Conservation (phyloP, 345 rosid genomes). For the Linum trigynum region DNA sequence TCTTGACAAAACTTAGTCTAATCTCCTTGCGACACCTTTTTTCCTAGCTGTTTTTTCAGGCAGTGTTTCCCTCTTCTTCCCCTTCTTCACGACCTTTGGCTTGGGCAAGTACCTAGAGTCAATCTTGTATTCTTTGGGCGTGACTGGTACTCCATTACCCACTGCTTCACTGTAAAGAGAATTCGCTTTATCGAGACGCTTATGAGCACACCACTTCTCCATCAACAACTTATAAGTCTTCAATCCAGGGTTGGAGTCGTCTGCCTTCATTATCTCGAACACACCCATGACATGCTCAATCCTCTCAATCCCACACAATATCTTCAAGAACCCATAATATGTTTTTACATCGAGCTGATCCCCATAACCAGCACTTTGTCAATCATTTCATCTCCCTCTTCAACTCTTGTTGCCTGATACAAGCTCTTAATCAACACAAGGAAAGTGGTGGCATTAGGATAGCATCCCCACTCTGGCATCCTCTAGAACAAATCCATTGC, state of each 20-base stretch:
- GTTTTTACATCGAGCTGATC: slow-evolving; percentile 48
- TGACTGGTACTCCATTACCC: slow-evolving; percentile 52
- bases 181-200: slow-evolving; percentile 67
- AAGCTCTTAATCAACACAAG: slow-evolving; percentile 65
- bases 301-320: slow-evolving; percentile 93
- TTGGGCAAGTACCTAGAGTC: slow-evolving; percentile 59
- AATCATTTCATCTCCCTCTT: slow-evolving; percentile 91
- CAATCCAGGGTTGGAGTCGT: slow-evolving; percentile 63
- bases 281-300: slow-evolving; percentile 80
- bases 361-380: slow-evolving; percentile 62
- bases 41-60: slow-evolving; percentile 94
- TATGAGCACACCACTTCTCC: slow-evolving; percentile 59
- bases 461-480: slow-evolving; percentile 88
- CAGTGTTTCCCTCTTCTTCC: slow-evolving; percentile 84
- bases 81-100: slow-evolving; percentile 45
- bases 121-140: slow-evolving; percentile 61
- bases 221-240: slow-evolving; percentile 78
- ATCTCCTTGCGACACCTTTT: slow-evolving; percentile 70
- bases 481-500: slow-evolving; percentile 60
- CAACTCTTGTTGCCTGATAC: slow-evolving; percentile 79
- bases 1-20: slow-evolving; percentile 80
- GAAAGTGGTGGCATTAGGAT: slow-evolving; percentile 50
- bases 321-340: slow-evolving; percentile 63
- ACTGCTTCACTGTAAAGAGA: slow-evolving; percentile 58
- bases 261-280: slow-evolving; percentile 72